Percentiles rank a stretch among this genome's conserved stretches.
phyloP scores from a whole-genome alignment of 164 flowering plant genomes.

The Magnolia changhungtana region DNA sequence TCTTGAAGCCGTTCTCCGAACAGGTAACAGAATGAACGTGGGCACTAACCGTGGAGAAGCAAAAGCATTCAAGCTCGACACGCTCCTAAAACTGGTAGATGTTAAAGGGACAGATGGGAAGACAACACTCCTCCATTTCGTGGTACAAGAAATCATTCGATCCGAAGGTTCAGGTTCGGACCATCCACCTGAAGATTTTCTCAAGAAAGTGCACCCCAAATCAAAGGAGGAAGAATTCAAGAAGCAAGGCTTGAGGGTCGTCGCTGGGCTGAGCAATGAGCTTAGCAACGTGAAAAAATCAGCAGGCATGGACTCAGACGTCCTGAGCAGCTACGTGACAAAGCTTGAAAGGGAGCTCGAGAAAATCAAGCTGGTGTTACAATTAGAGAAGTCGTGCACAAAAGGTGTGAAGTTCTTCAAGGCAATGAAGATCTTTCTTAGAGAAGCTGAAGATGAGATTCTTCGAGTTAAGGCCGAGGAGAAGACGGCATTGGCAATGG shows the following conservation, averaged over 20 bases:
- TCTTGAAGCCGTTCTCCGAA: conserved; percentile 92
- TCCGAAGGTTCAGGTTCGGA: conserved; percentile 56
- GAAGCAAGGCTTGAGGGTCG: conserved; percentile 81
- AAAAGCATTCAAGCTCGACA: conserved; percentile 87
- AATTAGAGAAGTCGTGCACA: conserved; percentile 45
- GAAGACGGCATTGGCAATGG: conserved; percentile 55
- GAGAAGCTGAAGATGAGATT: conserved; percentile 71
- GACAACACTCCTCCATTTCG: conserved; percentile 95
- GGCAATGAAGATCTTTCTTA: conserved; percentile 62
- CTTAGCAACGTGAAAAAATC: conserved; percentile 77
- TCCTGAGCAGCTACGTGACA: conserved; percentile 67
- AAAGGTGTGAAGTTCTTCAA: conserved; percentile 59
- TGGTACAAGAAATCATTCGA: conserved; percentile 91
- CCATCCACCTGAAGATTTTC: conserved; percentile 27
- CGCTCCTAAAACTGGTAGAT: conserved; percentile 83
- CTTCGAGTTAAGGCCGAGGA: conserved; percentile 57
- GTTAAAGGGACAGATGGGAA: conserved; percentile 95
- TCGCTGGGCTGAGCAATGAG: conserved; percentile 74
- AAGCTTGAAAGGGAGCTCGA: conserved; percentile 86
- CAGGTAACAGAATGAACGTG: conserved; percentile 97
- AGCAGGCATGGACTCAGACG: conserved; percentile 97
- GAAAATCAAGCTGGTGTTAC: conserved; percentile 57
- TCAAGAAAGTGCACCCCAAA: conserved; percentile 19
- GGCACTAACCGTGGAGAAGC: conserved; percentile 98
- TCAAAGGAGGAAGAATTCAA: conserved; percentile 55